Evolutionary conservation across 176 grass and related monocot species (phyloP), one percentile per base, ranked within the genome.

Genomic region (Avena eriantha): DNA sequence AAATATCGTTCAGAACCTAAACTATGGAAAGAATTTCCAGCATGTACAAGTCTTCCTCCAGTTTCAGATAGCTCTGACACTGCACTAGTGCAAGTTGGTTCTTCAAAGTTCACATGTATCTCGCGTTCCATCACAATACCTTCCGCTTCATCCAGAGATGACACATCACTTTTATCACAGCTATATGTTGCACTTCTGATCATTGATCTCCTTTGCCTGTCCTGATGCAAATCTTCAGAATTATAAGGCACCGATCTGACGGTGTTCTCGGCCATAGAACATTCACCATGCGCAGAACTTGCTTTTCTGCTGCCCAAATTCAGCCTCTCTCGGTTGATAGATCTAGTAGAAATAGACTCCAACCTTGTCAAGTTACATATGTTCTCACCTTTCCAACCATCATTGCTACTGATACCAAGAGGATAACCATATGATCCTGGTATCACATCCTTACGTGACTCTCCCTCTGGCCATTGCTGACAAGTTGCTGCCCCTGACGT

Each of bases 51-150:
- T 75, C 50, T 82, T 67, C 60, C 72, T 85, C 49, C 79, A 66
- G 43, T 65, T 86, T 82, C 86, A 64, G 83, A 72, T 59, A 65
- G 10, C 29, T 73, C 66, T 84, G 41, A 65, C n/a, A 89, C 66
- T 70, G 29, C 24, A 86, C 49, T 23, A 26, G n/a, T 89, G 46
- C 51, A 70, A 71, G 75, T 82, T 39, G 84, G 56, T 80, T 93
- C 78, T 89, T 95, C 91, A 85, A 87, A 93, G 60, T 90, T 89
- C 19, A 96, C 91, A 83, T 96, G 89, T 70, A 96, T 93, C 58
- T 93, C 94, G 46, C 33, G 82, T 46, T 87, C 86, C 29, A 73
- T 7, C 39, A 41, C 39, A 5, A 7, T 41, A 0, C 39, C 39
- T 41, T 41, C 39, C 39, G 39, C 89, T 72, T 71, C 80, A 34